Base-by-base conservation (phyloP, 768 basidiomycete species). In the Naganishia antarctica region DNA sequence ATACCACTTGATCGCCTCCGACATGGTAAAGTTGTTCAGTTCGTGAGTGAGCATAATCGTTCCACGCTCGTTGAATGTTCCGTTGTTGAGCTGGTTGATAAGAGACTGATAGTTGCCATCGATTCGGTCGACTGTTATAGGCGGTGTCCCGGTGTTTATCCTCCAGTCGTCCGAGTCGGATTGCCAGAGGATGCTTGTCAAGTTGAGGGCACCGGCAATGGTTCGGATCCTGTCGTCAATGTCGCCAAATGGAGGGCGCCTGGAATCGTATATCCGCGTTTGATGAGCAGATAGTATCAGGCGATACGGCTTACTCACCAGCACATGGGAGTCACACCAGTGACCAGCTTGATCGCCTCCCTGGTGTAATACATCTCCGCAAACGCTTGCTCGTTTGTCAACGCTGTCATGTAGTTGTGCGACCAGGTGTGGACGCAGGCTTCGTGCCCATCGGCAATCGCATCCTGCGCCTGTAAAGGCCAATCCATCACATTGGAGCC, bases 371-470 rank as follows among this genome's bases (percentile, higher is more conserved):
- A 75, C 13, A 75, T 67, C 67, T 75, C 74, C 25, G 73, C 71
- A 60, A 74, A 74, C 80, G 65, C 73, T 48, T 65, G 60, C 45
- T 73, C 72, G 61, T 74, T 74, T 8, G 71, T 60, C 51, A 75
- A 68, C 0, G 87, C 84, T 3, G 89, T 89, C 88, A 90, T 90
- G 73, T 86, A 86, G 34, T 59, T 67, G 53, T 76, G 75, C 40
- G 69, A 70, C 75, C 75, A 77, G 32, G 71, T 70, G 51, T 70
- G 71, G 26, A 75, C n/a, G n/a, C n/a, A n/a, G n/a, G n/a, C n/a
- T n/a, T n/a, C n/a, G n/a, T n/a, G n/a, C 31, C 53, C 53, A n/a
- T 57, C 34, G 13, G 53, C n/a, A 4, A 57, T 57, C 32, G 53
- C 80, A 40, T 77, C 64, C 59, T 78, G 70, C 26, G 78, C 79